Evolutionary conservation across 768 basidiomycete genomes (phyloP).

Genomic region (Suillus occidentalis): DNA sequence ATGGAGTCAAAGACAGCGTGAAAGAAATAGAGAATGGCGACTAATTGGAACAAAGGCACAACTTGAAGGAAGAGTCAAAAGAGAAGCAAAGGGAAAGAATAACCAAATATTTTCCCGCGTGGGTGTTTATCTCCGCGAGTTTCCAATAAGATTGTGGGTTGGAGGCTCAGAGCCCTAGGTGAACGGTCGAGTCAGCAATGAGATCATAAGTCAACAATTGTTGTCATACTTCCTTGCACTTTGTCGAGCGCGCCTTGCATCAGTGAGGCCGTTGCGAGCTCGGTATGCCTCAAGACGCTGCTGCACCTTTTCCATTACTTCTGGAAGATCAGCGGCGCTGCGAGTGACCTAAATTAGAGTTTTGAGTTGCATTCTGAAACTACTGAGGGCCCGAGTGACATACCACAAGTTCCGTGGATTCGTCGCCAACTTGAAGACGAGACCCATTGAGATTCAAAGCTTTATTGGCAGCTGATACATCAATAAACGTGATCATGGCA

Average conservation of each 20-base stretch:
- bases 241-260: slow-evolving; percentile 21
- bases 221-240: slow-evolving; percentile 24
- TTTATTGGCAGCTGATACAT: slow-evolving; percentile 34
- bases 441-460: slow-evolving; percentile 44
- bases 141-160: slow-evolving; percentile 30
- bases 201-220: background rate
- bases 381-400: background rate
- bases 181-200: slow-evolving; percentile 6
- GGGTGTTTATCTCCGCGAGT: slow-evolving; percentile 2
- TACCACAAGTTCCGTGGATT: slow-evolving; percentile 40
- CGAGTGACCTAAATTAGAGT: slow-evolving; percentile 24
- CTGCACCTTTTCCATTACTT: slow-evolving; percentile 30
- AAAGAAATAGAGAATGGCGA: background rate
- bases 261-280: slow-evolving; percentile 15
- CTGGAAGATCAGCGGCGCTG: slow-evolving; percentile 34
- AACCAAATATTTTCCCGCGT: slow-evolving; percentile 12
- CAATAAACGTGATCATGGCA: slow-evolving; percentile 48
- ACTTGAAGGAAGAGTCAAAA: slow-evolving; percentile 15
- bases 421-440: slow-evolving; percentile 34
- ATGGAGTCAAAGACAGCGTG: slow-evolving; percentile 7
- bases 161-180: slow-evolving; percentile 24
- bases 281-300: slow-evolving; percentile 27
- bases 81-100: slow-evolving; percentile 20
- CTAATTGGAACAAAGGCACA: slow-evolving; percentile 5
- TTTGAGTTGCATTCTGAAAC: background rate